phyloP scores from a whole-genome alignment of 768 basidiomycete species.

The Kwoniella europaea region DNA sequence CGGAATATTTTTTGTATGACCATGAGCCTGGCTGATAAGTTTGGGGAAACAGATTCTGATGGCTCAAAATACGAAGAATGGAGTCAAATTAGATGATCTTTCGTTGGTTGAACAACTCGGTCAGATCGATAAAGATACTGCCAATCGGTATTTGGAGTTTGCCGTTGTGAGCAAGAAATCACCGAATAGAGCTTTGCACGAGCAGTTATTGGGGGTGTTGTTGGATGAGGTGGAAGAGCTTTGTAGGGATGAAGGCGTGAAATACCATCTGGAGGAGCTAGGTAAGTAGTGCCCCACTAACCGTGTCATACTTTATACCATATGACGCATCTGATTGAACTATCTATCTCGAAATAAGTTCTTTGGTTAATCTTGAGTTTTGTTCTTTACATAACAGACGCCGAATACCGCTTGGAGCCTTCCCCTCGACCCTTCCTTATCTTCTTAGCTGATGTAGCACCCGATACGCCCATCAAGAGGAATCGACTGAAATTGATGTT shows the following conservation, averaged over 20 bases:
- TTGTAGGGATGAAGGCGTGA: slow-evolving; percentile 61
- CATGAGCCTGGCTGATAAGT: neutral
- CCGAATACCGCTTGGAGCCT: slow-evolving; percentile 45
- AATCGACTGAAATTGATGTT: slow-evolving; percentile 75
- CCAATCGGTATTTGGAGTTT: slow-evolving; percentile 76
- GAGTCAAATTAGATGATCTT: slow-evolving; percentile 69
- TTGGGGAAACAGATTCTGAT: slow-evolving; percentile 65
- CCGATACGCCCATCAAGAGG: slow-evolving; percentile 75
- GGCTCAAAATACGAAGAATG: slow-evolving; percentile 65
- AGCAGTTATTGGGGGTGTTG: slow-evolving; percentile 69
- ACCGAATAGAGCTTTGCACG: slow-evolving; percentile 70
- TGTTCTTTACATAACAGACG: slow-evolving; percentile 23
- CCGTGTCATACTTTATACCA: too few species aligned
- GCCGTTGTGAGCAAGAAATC: slow-evolving; percentile 73
- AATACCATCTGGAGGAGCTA: slow-evolving; percentile 60
- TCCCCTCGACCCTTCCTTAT: slow-evolving; percentile 56
- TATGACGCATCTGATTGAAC: too few species aligned
- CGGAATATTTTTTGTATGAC: too few species aligned
- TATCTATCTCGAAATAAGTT: neutral
- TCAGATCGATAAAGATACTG: slow-evolving; percentile 67
- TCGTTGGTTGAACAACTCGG: slow-evolving; percentile 66
- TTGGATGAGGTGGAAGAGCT: slow-evolving; percentile 51
- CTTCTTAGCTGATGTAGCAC: slow-evolving; percentile 82
- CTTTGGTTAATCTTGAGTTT: neutral
- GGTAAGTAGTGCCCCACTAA: slow-evolving; percentile 34